Conservation (phyloP, 352 stramenopile genomes). For the Blastocystis sp. region DNA sequence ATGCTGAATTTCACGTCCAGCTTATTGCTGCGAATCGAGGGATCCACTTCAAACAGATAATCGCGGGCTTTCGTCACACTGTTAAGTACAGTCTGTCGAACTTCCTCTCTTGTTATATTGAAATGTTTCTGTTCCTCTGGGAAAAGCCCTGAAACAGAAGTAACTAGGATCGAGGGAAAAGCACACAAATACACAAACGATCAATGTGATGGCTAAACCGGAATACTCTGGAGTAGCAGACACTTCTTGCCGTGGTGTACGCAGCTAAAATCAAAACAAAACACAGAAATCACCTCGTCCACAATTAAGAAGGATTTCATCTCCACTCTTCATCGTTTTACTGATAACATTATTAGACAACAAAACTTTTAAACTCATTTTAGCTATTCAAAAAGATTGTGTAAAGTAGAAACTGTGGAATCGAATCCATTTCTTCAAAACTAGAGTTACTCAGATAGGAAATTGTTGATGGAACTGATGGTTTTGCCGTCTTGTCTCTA, state of each 20-base stretch:
- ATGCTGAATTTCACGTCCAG: conserved; percentile 43
- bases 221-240: conserved; percentile 40
- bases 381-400: background rate
- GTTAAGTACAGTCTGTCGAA: conserved; percentile 10
- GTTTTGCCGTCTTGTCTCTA: too few species aligned
- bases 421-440: too few species aligned
- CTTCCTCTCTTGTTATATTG: conserved; percentile 49
- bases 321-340: background rate
- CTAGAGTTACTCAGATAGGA: too few species aligned
- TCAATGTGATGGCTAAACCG: conserved; percentile 45
- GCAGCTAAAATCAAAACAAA: background rate
- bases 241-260: conserved; percentile 52
- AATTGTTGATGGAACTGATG: too few species aligned
- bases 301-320: conserved; percentile 28
- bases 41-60: conserved; percentile 40
- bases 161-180: background rate
- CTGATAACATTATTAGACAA: conserved; percentile 29
- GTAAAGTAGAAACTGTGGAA: background rate
- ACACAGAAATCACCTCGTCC: background rate
- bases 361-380: conserved; percentile 2
- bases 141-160: conserved; percentile 29
- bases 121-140: conserved; percentile 46
- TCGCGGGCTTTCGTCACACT: conserved; percentile 25
- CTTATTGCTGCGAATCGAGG: conserved; percentile 1
- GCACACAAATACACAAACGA: background rate